phyloP scores from a whole-genome alignment of 805 yeast species.

The Torulaspora microellipsoides region DNA sequence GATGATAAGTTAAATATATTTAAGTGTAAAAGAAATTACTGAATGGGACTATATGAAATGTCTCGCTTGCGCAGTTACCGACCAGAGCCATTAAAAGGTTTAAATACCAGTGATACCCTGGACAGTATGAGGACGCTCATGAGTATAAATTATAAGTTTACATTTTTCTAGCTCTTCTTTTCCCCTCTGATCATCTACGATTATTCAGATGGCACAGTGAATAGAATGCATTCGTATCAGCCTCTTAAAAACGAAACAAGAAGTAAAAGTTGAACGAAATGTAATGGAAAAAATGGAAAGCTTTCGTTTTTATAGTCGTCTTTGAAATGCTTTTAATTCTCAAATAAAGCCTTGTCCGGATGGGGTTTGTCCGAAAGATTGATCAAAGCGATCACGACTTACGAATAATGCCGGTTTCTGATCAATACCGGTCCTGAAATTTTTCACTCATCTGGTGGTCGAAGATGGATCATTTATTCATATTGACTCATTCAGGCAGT shows the following conservation, averaged over 20 bases:
- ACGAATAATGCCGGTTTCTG: no score
- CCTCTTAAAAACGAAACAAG: slow-evolving; percentile 8
- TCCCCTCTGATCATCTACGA: slow-evolving; percentile 39
- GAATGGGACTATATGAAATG: slow-evolving; percentile 6
- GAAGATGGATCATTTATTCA: no score
- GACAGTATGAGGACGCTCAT: slow-evolving; percentile 39
- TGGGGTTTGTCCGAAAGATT: no score
- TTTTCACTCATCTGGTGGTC: not conserved
- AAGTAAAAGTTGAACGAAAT: not conserved
- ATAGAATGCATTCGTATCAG: slow-evolving; percentile 38
- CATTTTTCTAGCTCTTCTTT: slow-evolving; percentile 35
- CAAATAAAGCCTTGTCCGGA: no score
- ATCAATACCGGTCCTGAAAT: not conserved
- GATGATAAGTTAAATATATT: no score
- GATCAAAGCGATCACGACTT: no score
- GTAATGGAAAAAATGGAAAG: not conserved
- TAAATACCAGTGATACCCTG: slow-evolving; percentile 15
- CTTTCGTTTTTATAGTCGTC: not conserved
- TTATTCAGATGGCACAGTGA: slow-evolving; percentile 35
- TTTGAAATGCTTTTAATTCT: no score
- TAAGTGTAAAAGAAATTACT: no score
- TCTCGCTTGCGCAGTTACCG: slow-evolving; percentile 36
- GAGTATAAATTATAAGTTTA: slow-evolving; percentile 11
- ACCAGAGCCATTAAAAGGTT: slow-evolving; percentile 24
- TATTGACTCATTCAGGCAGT: no score